These are phyloP conservation scores for Pittosporum tobira DNA, from an alignment of 129 eudicot genomes.

Conservation along the genomic window DNA sequence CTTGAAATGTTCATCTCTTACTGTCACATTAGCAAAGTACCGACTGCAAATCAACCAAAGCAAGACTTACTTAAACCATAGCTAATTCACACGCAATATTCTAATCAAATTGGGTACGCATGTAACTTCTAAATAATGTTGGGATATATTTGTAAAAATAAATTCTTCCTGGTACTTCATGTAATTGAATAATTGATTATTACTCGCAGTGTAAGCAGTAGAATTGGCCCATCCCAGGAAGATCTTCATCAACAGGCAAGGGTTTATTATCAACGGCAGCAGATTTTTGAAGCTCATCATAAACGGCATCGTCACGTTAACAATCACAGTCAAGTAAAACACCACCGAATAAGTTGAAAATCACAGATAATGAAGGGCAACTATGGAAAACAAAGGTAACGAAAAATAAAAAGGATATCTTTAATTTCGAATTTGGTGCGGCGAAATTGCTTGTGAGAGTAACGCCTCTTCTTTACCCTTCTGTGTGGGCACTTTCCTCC, in stretches of 20 bases:
- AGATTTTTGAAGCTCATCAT: slow-evolving; percentile 56
- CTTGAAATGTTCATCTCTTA: slow-evolving; percentile 85
- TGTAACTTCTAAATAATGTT: no score
- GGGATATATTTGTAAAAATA: no score
- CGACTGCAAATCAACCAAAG: slow-evolving; percentile 36
- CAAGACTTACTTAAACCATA: neutral
- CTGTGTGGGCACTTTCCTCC: slow-evolving; percentile 90
- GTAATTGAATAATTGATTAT: slow-evolving; percentile 8
- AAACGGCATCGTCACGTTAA: slow-evolving; percentile 66
- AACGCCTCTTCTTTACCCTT: slow-evolving; percentile 59
- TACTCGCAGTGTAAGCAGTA: slow-evolving; percentile 93
- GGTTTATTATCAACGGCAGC: slow-evolving; percentile 25
- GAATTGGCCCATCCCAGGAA: slow-evolving; percentile 89
- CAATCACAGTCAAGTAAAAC: slow-evolving; percentile 12
- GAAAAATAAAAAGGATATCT: slow-evolving; percentile 43
- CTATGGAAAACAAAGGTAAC: neutral
- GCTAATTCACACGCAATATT: neutral
- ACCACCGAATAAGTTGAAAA: neutral
- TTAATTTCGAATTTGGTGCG: slow-evolving; percentile 53
- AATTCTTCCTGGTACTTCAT: no score
- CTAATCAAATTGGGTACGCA: no score
- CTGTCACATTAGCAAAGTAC: slow-evolving; percentile 59
- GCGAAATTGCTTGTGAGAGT: slow-evolving; percentile 62
- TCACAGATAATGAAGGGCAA: slow-evolving; percentile 1
- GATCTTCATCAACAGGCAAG: slow-evolving; percentile 72